Evolutionary conservation across 495 filamentous ascomycete genomes (phyloP).

Genomic region (Penicillium diatomitis): DNA sequence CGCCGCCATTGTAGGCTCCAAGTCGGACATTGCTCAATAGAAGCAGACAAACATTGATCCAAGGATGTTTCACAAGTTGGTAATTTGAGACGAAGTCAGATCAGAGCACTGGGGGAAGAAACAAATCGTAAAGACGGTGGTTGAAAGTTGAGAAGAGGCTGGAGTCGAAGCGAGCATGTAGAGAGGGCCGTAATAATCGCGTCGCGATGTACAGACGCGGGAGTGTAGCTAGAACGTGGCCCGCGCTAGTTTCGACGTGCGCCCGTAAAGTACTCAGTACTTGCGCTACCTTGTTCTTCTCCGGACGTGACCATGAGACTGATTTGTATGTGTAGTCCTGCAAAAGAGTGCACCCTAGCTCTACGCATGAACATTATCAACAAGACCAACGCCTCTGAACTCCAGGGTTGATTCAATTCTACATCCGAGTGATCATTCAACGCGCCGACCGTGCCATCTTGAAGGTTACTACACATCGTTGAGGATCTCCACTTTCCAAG

Average conservation of each 20-base stretch:
- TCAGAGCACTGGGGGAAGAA: conserved; percentile 3
- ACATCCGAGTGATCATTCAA: too few species aligned
- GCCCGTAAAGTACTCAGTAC: conserved; percentile 12
- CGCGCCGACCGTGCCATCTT: background rate
- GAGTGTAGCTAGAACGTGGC: conserved; percentile 24
- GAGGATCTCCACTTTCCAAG: conserved; percentile 8
- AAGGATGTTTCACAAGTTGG: background rate
- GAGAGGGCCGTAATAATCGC: conserved; percentile 22
- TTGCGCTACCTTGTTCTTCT: background rate
- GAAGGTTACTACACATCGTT: conserved; percentile 5
- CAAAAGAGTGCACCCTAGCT: too few species aligned
- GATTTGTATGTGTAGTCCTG: background rate
- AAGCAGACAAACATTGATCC: conserved; percentile 15
- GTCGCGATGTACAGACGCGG: conserved; percentile 36
- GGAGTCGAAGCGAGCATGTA: conserved; percentile 14
- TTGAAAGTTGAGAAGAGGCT: conserved; percentile 10
- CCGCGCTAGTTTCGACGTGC: conserved; percentile 20
- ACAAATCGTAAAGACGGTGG: conserved; percentile 1
- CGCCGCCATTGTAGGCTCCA: conserved; percentile 23
- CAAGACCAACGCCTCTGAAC: too few species aligned
- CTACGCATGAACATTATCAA: too few species aligned
- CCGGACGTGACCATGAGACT: background rate
- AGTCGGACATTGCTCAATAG: conserved; percentile 27
- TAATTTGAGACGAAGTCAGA: background rate
- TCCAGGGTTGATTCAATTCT: background rate